Evolutionary conservation across 1,284 basidiomycete genomes (phyloP).

Genomic region (Serendipita sp.): DNA sequence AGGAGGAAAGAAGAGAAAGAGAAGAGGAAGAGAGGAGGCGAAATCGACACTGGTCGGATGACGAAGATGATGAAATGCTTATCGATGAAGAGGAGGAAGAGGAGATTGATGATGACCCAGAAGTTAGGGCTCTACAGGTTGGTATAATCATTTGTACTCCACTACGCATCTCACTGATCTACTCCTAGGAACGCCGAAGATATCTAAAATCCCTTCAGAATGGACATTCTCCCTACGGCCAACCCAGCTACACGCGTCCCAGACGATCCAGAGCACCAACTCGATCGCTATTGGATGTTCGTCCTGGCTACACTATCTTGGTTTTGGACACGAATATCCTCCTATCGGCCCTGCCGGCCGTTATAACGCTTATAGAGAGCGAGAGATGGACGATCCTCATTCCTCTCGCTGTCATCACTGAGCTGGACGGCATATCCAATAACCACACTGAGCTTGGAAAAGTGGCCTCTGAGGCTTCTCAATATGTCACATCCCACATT

Average conservation of each 20-base stretch:
- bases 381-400: conserved; percentile 78
- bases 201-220: conserved; percentile 47
- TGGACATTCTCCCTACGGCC: conserved; percentile 13
- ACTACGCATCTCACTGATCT: background rate
- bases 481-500: conserved; percentile 64
- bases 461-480: conserved; percentile 56
- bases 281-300: conserved; percentile 37
- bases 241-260: conserved; percentile 24
- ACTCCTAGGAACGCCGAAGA: conserved; percentile 44
- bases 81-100: conserved; percentile 39
- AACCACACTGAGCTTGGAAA: conserved; percentile 55
- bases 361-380: conserved; percentile 67
- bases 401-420: conserved; percentile 89
- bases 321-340: conserved; percentile 93
- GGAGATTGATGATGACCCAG: conserved; percentile 25
- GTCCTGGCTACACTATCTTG: conserved; percentile 79
- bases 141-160: conserved; percentile 5
- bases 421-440: conserved; percentile 77
- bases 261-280: conserved; percentile 22
- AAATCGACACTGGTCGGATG: conserved; percentile 38
- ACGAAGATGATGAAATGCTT: conserved; percentile 31
- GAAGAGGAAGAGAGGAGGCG: conserved; percentile 56
- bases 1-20: conserved; percentile 44
- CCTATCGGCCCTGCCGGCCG: conserved; percentile 59
- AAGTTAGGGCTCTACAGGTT: conserved; percentile 67